Evolutionary conservation across 2,329 filamentous ascomycete species (phyloP).

Genomic region (Penicillium nordicum): DNA sequence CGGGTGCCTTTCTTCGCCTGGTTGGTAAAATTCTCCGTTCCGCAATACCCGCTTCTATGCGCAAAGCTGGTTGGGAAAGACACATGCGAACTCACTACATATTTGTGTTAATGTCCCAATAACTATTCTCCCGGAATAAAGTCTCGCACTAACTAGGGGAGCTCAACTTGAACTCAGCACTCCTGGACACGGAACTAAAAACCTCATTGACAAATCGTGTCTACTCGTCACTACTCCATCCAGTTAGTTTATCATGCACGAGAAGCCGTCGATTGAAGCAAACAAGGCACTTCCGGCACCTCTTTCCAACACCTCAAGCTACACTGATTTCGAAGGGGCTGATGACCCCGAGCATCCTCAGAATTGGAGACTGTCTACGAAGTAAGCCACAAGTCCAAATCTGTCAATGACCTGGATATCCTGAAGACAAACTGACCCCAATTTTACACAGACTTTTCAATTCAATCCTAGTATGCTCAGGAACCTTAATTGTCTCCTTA

Average conservation of each 20-base stretch:
- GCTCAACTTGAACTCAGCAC: not conserved
- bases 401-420: not conserved
- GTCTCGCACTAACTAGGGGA: not conserved
- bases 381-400: slow-evolving; percentile 28
- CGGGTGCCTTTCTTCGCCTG: not conserved
- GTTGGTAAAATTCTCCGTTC: not conserved
- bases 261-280: slow-evolving; percentile 17
- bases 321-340: slow-evolving; percentile 53
- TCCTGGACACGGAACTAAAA: not conserved
- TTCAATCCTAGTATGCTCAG: slow-evolving; percentile 36
- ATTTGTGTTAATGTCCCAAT: not conserved
- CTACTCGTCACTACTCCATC: not conserved
- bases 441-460: slow-evolving; percentile 17
- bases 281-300: slow-evolving; percentile 50
- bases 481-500: slow-evolving; percentile 51
- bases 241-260: not conserved
- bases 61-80: not conserved
- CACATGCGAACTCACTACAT: no score
- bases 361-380: slow-evolving; percentile 50
- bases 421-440: not conserved
- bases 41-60: slow-evolving; percentile 4
- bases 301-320: slow-evolving; percentile 49
- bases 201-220: not conserved
- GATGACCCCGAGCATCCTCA: slow-evolving; percentile 52
- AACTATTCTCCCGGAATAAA: not conserved